These are phyloP conservation scores for Myriosclerotinia curreyana DNA, from an alignment of 2,329 filamentous ascomycete species.

Conservation along the genomic window DNA sequence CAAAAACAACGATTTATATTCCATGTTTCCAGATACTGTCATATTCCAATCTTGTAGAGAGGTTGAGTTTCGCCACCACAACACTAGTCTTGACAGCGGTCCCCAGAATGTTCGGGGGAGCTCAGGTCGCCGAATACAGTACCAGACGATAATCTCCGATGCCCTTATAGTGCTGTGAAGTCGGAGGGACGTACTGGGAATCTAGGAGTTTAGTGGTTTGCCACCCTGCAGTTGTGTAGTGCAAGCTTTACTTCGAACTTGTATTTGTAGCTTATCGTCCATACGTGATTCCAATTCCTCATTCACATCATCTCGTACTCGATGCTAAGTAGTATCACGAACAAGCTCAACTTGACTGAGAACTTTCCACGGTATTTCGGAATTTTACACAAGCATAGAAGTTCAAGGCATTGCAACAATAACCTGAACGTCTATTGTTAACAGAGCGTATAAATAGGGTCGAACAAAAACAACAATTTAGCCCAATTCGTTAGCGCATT, in stretches of 20 bases:
- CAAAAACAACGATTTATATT: background rate
- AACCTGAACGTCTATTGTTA: background rate
- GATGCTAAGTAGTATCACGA: conserved; percentile 4
- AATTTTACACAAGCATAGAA: background rate
- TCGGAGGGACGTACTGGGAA: conserved; percentile 1
- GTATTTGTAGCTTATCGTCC: background rate
- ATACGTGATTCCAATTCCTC: background rate
- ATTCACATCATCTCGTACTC: background rate
- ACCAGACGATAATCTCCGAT: background rate
- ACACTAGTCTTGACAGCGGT: conserved; percentile 4
- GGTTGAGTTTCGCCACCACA: background rate
- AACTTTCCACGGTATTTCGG: background rate
- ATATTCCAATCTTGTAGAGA: background rate
- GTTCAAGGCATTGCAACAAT: background rate
- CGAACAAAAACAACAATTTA: background rate
- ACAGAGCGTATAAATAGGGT: no score
- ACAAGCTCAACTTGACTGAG: background rate
- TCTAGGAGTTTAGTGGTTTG: conserved; percentile 10
- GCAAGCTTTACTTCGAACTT: background rate
- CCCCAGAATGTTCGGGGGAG: background rate
- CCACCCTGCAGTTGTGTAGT: conserved; percentile 1
- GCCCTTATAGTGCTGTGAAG: conserved; percentile 1
- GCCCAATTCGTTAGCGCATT: background rate
- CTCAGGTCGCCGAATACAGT: conserved; percentile 19
- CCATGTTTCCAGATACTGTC: background rate